Base-by-base conservation (phyloP, 2,329 filamentous ascomycete genomes). In the Aspergillus udagawae region DNA sequence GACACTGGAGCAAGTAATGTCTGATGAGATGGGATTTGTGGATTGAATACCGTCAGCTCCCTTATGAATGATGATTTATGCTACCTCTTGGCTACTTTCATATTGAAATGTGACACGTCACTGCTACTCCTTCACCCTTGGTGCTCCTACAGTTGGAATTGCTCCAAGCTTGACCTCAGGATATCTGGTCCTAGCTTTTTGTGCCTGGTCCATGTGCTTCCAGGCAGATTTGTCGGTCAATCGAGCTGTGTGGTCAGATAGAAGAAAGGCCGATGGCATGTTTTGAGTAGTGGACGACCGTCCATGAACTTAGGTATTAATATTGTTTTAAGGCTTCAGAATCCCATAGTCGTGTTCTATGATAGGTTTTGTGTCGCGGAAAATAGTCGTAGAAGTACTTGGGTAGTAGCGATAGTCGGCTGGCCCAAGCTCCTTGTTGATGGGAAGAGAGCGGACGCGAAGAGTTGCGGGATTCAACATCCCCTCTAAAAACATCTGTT, bases 21-120 rank as follows among this genome's bases (percentile, higher is more conserved):
- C 82, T 58, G 81, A 84, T 59, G 82, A 85, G 67, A 77, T 85
- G 77, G 81, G 82, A 4, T 83, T 80, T 65, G 68, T 83, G 63
- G 81, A 83, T 66, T 83, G 63, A 38, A 17, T n/a, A 5, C 32
- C 14, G 14, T 7, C 14, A 38, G 7, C 5, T 38, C 5, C 32
- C 14, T 38, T 38, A 38, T 38, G 32, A 38, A 17, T 38, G 14
- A 38, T 38, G 32, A 38, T 17, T 38, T n/a, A 38, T 38, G 32
- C 32, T 38, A 17, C 32, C 32, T 38, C 14, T 38, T 38, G 32
- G 32, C 32, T 38, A 17, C 32, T 17, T 17, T 17, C 32, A 38
- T 17, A 17, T 35, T 29, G 32, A 38, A 17, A 14, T 38, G 12
- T 14, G 32, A 35, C 14, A 38, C 14, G 32, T 17, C 32, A 5